phyloP scores from a whole-genome alignment of 352 stramenopile genomes.

The Peronospora belbahrii region DNA sequence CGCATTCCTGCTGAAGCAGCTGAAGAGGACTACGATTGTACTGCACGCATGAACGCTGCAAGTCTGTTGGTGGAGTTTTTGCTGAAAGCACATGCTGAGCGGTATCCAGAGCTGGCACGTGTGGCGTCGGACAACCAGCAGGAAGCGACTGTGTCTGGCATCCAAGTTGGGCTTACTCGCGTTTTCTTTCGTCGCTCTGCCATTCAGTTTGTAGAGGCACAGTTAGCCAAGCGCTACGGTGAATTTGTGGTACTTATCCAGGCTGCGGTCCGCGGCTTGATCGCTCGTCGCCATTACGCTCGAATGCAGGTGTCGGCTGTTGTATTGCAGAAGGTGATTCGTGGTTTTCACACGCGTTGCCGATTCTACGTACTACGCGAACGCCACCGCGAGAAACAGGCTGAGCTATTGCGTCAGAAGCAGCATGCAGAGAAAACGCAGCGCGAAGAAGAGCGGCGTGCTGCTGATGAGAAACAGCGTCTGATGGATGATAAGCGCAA shows the following conservation, averaged over 20 bases:
- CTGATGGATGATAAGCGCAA: slow-evolving; percentile 41
- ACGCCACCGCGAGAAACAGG: slow-evolving; percentile 40
- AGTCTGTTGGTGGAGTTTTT: slow-evolving; percentile 59
- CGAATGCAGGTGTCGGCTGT: slow-evolving; percentile 38
- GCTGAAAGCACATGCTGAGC: slow-evolving; percentile 54
- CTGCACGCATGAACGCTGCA: slow-evolving; percentile 46
- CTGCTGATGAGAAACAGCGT: slow-evolving; percentile 19
- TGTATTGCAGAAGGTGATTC: slow-evolving; percentile 50
- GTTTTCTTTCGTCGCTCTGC: slow-evolving; percentile 80
- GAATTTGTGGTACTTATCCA: slow-evolving; percentile 86
- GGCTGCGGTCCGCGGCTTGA: slow-evolving; percentile 48
- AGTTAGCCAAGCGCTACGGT: slow-evolving; percentile 78
- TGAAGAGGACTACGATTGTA: slow-evolving; percentile 41
- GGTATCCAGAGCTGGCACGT: slow-evolving; percentile 47
- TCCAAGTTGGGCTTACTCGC: slow-evolving; percentile 72
- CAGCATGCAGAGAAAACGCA: slow-evolving; percentile 30
- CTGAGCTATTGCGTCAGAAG: slow-evolving; percentile 30
- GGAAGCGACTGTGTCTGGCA: slow-evolving; percentile 39
- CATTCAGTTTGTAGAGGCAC: slow-evolving; percentile 82
- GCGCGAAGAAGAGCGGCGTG: slow-evolving; percentile 28
- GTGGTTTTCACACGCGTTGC: slow-evolving; percentile 56
- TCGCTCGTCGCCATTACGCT: slow-evolving; percentile 41
- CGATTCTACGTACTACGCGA: slow-evolving; percentile 45
- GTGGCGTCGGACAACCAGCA: slow-evolving; percentile 34
- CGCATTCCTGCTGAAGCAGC: slow-evolving; percentile 49